These are phyloP conservation scores for Polygonum maritimum DNA, from an alignment of 148 eudicot genomes.

Conservation along the genomic window DNA sequence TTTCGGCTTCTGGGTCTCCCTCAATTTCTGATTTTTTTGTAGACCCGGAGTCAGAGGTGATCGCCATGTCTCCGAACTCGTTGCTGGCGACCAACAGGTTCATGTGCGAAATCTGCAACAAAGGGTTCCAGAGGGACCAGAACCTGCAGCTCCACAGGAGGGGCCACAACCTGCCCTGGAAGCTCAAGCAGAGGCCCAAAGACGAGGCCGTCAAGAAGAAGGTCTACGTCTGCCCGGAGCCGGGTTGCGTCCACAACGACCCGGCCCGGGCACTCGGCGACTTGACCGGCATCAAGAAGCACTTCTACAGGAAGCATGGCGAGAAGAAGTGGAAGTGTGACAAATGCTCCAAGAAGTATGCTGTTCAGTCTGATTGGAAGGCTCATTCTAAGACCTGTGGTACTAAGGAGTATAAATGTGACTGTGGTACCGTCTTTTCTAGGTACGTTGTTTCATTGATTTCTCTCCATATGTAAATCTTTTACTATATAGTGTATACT, in stretches of 20 bases:
- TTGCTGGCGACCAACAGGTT: slow-evolving; percentile 77
- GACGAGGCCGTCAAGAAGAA: slow-evolving; percentile 64
- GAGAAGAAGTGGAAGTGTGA: slow-evolving; percentile 97
- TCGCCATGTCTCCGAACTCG: slow-evolving; percentile 74
- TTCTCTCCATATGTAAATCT: not conserved
- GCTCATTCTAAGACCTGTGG: slow-evolving; percentile 95
- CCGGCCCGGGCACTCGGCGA: slow-evolving; percentile 90
- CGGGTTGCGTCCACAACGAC: slow-evolving; percentile 71
- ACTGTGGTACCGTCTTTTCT: slow-evolving; percentile 91
- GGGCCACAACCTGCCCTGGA: slow-evolving; percentile 97
- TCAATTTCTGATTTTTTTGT: not conserved
- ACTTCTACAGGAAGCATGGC: slow-evolving; percentile 81
- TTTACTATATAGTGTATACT: not conserved
- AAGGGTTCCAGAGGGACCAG: slow-evolving; percentile 93
- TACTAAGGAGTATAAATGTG: slow-evolving; percentile 89
- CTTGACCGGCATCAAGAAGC: slow-evolving; percentile 87
- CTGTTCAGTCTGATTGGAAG: slow-evolving; percentile 98
- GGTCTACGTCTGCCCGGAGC: slow-evolving; percentile 84
- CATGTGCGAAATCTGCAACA: slow-evolving; percentile 79
- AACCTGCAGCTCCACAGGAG: slow-evolving; percentile 85
- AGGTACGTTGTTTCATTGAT: slow-evolving; percentile 32
- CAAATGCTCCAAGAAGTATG: slow-evolving; percentile 78
- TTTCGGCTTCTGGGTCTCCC: not conserved
- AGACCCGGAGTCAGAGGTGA: slow-evolving; percentile 94
- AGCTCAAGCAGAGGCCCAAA: slow-evolving; percentile 66